These are phyloP conservation scores for Cryptococcus jaspeensis DNA, from an alignment of 1,284 basidiomycete species.

Conservation along the genomic window DNA sequence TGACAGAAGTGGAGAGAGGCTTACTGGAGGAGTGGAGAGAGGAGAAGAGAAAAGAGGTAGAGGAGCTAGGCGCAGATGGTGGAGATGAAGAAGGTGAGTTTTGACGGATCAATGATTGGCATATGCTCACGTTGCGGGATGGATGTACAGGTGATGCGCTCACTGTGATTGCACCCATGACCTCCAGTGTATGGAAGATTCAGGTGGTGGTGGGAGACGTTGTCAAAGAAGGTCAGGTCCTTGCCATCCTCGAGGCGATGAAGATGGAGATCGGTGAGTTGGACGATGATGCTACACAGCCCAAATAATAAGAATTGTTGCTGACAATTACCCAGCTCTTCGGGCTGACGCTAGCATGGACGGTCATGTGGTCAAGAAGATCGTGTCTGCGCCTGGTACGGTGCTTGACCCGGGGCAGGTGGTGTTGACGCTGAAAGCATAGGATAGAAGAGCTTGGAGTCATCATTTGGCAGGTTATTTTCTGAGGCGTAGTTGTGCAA, in stretches of 20 bases:
- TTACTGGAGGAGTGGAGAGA: slow-evolving; percentile 48
- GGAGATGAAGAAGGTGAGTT: slow-evolving; percentile 13
- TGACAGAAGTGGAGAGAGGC: slow-evolving; percentile 47
- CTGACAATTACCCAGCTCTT: slow-evolving; percentile 17
- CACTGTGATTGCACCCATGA: slow-evolving; percentile 54
- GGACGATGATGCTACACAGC: no score
- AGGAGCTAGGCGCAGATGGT: slow-evolving; percentile 36
- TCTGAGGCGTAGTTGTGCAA: no score
- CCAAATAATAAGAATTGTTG: no score
- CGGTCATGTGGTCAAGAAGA: slow-evolving; percentile 29
- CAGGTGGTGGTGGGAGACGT: slow-evolving; percentile 54
- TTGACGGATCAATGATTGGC: neutral
- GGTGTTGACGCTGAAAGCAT: slow-evolving; percentile 18
- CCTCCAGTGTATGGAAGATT: slow-evolving; percentile 63
- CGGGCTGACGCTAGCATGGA: slow-evolving; percentile 35
- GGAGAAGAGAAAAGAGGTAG: slow-evolving; percentile 40
- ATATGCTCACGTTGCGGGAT: slow-evolving; percentile 7
- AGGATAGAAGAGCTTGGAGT: no score
- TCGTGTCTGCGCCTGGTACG: slow-evolving; percentile 29
- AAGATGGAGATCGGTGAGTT: slow-evolving; percentile 59
- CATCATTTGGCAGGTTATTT: no score
- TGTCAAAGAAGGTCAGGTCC: slow-evolving; percentile 56
- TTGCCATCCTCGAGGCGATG: slow-evolving; percentile 68
- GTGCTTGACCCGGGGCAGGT: slow-evolving; percentile 28
- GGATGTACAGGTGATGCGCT: slow-evolving; percentile 16